A percentile compares a stretch with the other conserved stretches of the same genome.
phyloP scores from a whole-genome alignment of 306 rosid genomes.

The Vicia faba region DNA sequence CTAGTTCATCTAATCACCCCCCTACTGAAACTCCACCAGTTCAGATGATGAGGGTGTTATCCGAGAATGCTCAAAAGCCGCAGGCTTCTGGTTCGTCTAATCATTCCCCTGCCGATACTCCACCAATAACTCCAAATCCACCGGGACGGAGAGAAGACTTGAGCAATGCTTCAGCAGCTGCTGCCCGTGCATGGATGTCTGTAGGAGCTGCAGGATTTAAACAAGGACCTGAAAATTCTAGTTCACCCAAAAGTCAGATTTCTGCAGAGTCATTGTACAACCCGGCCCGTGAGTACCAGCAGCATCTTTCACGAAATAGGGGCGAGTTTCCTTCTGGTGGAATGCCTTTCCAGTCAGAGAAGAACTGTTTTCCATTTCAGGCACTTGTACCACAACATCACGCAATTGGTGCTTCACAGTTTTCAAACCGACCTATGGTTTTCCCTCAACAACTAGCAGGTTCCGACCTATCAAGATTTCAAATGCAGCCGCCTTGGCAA shows the following conservation, averaged over 20 bases:
- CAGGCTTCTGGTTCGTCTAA: constrained; percentile 63
- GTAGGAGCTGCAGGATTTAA: constrained; percentile 89
- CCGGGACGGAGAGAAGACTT: constrained; percentile 61
- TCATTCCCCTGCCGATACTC: constrained; percentile 56
- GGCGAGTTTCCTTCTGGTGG: constrained; percentile 72
- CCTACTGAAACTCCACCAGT: constrained; percentile 54
- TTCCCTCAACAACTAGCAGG: constrained; percentile 78
- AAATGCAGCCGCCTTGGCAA: constrained; percentile 73
- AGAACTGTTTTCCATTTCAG: constrained; percentile 64
- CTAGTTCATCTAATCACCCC: constrained; percentile 63
- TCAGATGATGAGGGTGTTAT: constrained; percentile 72
- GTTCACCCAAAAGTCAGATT: constrained; percentile 63
- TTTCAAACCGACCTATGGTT: constrained; percentile 63
- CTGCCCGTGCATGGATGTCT: constrained; percentile 99
- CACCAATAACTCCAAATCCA: constrained; percentile 39
- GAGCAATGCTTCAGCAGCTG: constrained; percentile 78
- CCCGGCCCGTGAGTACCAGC: constrained; percentile 67
- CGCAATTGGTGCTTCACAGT: constrained; percentile 57
- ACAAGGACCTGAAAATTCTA: constrained; percentile 64
- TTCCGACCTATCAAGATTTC: constrained; percentile 80
- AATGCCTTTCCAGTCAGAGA: constrained; percentile 64
- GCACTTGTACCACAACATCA: constrained; percentile 63
- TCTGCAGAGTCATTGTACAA: constrained; percentile 78
- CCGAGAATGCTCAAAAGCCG: constrained; percentile 70
- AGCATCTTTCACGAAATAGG: constrained; percentile 55